Conservation (phyloP, 257 asterid genomes). For the Nicotiana paniculata region DNA sequence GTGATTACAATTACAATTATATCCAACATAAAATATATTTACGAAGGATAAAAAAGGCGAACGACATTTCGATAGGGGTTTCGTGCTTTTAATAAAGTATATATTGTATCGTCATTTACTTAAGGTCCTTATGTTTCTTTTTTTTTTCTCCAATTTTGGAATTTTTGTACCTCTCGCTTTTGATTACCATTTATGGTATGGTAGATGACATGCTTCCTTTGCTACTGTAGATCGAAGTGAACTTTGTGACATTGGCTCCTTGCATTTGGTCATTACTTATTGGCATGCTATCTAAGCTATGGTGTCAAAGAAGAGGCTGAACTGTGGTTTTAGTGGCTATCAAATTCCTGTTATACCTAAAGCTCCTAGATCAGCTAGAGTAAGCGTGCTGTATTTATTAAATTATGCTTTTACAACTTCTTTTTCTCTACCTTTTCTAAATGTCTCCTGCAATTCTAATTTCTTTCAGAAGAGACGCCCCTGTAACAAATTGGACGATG, state of each 20-base stretch:
- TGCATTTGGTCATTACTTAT: constrained; percentile 1
- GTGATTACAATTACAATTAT: no score
- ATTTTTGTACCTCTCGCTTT: background rate
- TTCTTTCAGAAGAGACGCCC: constrained; percentile 50
- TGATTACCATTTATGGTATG: background rate
- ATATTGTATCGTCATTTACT: background rate
- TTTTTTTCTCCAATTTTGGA: background rate
- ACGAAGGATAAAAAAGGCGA: no score
- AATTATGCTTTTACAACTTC: constrained; percentile 3
- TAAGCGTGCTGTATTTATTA: constrained; percentile 19
- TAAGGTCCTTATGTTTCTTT: background rate
- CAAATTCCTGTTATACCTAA: constrained; percentile 51
- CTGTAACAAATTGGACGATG: constrained; percentile 38
- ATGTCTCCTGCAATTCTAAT: background rate
- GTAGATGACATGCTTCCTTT: background rate
- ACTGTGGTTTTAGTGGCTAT: constrained; percentile 35
- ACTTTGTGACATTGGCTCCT: background rate
- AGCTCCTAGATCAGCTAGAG: constrained; percentile 73
- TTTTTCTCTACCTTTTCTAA: constrained; percentile 7
- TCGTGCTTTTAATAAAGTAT: no score
- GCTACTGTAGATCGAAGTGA: background rate
- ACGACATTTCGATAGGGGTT: no score
- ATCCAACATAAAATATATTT: no score
- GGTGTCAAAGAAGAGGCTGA: constrained; percentile 58
- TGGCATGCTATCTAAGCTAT: constrained; percentile 55